Percentiles rank a stretch among this genome's conserved stretches.
phyloP scores from a whole-genome alignment of 2,329 filamentous ascomycete genomes.

The Xylariaceae sp. region DNA sequence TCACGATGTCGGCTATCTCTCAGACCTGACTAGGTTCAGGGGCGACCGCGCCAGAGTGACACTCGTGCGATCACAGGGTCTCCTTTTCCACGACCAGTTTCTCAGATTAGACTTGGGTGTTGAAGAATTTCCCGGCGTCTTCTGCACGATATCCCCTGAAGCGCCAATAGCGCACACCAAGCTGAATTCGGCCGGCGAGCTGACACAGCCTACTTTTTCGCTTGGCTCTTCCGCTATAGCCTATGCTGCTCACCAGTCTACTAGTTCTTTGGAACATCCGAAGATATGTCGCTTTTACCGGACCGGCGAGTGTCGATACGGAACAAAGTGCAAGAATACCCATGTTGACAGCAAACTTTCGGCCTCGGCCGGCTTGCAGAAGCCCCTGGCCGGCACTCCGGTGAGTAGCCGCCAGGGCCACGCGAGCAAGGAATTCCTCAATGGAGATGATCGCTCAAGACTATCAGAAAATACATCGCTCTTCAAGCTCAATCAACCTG shows the following conservation, averaged over 20 bases:
- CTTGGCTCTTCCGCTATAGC: not conserved
- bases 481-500: slow-evolving; percentile 3
- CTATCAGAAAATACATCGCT: slow-evolving; percentile 1
- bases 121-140: slow-evolving; percentile 47
- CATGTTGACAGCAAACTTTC: slow-evolving; percentile 18
- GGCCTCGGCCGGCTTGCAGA: slow-evolving; percentile 1
- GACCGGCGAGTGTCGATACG: slow-evolving; percentile 30
- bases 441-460: slow-evolving; percentile 3
- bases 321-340: slow-evolving; percentile 26
- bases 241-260: not conserved
- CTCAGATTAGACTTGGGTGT: slow-evolving; percentile 44
- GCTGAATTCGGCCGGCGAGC: slow-evolving; percentile 1
- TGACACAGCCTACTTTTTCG: not conserved
- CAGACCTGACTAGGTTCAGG: slow-evolving; percentile 48
- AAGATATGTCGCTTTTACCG: slow-evolving; percentile 27
- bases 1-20: slow-evolving; percentile 54
- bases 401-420: slow-evolving; percentile 3
- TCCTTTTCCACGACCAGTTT: slow-evolving; percentile 49
- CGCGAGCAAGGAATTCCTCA: slow-evolving; percentile 10
- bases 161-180: slow-evolving; percentile 1
- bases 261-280: slow-evolving; percentile 9
- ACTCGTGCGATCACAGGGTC: slow-evolving; percentile 42
- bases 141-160: slow-evolving; percentile 39
- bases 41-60: slow-evolving; percentile 48
- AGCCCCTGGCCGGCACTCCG: slow-evolving; percentile 4